Evolutionary conservation across 129 eudicot genomes (phyloP), one percentile per base, ranked within the genome.

Genomic region (Tanacetum coccineum): DNA sequence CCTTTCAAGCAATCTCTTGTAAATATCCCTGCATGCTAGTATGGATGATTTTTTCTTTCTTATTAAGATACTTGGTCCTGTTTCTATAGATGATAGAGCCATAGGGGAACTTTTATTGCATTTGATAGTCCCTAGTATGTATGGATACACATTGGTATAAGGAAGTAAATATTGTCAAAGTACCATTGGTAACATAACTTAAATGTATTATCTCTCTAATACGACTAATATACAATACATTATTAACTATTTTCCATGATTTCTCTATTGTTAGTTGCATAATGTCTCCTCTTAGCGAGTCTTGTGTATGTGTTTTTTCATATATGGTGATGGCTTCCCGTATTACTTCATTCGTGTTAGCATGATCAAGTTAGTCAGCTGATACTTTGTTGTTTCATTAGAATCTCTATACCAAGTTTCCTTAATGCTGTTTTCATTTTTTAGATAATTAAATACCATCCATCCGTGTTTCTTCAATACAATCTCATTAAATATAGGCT

Each of bases 261-360:
- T 69, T 58, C 10, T 61, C 9, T 25, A 18, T 14, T 50, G 42
- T 62, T 30, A 50, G 62, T 50, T 73, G 77, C 58, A 73, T 42
- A 22, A 6, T 42, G n/a, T 36, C 42, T 6, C 10, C 42, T 7
- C 10, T 36, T 64, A 20, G 26, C 0, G 40, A 50, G 52, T 47
- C 55, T 51, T 51, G 47, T 62, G 70, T 32, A 36, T 51, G 47
- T 52, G n/a, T 22, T 28, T 51, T 63, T 72, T 62, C 13, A 15
- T 52, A 50, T 50, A 59, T 21, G 64, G 45, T 20, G 20, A 18
- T 61, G 48, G 42, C 62, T 61, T 62, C 17, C 22, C 9, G 54
- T 52, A 22, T 62, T 62, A 52, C 25, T 22, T 71, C 46, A 52
- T 53, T 39, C 42, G 40, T 45, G 26, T 26, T 25, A 51, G 26